Base-by-base conservation (phyloP, 2,329 filamentous ascomycete species). In the Fusarium redolens region DNA sequence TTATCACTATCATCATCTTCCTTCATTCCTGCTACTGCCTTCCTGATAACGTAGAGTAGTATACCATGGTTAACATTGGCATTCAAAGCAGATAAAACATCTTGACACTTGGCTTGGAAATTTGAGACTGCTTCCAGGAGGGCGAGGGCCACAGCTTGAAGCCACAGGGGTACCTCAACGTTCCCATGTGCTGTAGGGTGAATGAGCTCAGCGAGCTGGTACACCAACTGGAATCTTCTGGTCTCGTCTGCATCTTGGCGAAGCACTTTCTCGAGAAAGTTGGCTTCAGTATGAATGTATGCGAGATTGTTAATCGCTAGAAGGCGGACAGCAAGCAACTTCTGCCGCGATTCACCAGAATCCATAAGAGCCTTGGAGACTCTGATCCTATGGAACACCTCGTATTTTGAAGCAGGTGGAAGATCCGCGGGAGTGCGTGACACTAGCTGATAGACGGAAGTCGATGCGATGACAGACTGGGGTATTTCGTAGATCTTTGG, bases 1-100 rank as follows among this genome's bases (percentile, higher is more conserved):
- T 86, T 83, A 61, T 92, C 89, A 55, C 85, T 80, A 10, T 73
- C 64, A 54, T 85, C 84, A 66, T 90, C 87, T 22, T 85, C 85
- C 64, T 88, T 90, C 84, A 99, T 92, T 71, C 95, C 93, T 22
- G 92, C 92, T 64, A 98, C 93, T 14, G 95, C 93, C 82, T 97
- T 98, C 62, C 96, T 90, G 55, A 97, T 92, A 74, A 98, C 89
- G 78, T 98, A 98, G 74, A 98, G 92, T 48, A 99, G 87, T 35
- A 98, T 92, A 18, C 96, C 97, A 77, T 99, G 97, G 77, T 97
- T 98, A 41, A 98, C 96, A 75, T 96, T 97, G 60, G 97, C 94
- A 78, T 95, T 97, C 45, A 99, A 85, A n/a, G 96, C 95, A 45
- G 94, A 91, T 71, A 95, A 91, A 30, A 99, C 92, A 80, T 99